phyloP scores from a whole-genome alignment of 1,284 basidiomycete genomes.

The Heterobasidion occidentale region DNA sequence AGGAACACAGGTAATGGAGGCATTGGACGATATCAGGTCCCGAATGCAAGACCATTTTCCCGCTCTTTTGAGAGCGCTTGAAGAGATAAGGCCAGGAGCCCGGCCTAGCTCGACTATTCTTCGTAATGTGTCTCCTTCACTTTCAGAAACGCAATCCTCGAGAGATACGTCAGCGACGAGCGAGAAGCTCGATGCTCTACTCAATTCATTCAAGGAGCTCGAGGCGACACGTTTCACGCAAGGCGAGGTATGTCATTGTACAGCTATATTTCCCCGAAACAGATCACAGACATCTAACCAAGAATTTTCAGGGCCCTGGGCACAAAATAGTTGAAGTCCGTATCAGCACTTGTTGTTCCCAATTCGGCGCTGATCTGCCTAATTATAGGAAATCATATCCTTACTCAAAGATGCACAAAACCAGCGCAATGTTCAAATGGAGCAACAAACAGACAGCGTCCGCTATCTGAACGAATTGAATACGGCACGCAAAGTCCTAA shows the following conservation, averaged over 20 bases:
- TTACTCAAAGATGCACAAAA: conserved; percentile 38
- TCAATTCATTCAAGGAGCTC: background rate
- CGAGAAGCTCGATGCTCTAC: conserved; percentile 9
- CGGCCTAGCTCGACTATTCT: background rate
- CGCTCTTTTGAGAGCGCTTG: background rate
- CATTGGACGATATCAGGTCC: background rate
- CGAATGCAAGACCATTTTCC: background rate
- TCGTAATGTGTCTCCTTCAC: background rate
- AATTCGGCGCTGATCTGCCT: background rate
- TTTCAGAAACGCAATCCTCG: background rate
- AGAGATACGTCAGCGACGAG: background rate
- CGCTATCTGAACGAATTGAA: conserved; percentile 72
- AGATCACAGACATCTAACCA: background rate
- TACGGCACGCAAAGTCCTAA: conserved; percentile 30
- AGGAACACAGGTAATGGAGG: background rate
- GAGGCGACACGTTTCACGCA: background rate
- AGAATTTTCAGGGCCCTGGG: too few species aligned
- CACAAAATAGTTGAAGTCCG: too few species aligned
- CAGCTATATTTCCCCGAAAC: background rate
- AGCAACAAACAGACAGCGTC: conserved; percentile 63
- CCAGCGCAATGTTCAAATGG: conserved; percentile 37
- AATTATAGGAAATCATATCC: conserved; percentile 37
- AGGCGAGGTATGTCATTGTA: background rate
- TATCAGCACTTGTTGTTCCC: too few species aligned
- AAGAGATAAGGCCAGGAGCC: background rate